phyloP scores from a whole-genome alignment of 2,329 filamentous ascomycete species.

The Orbilia ellipsospora region DNA sequence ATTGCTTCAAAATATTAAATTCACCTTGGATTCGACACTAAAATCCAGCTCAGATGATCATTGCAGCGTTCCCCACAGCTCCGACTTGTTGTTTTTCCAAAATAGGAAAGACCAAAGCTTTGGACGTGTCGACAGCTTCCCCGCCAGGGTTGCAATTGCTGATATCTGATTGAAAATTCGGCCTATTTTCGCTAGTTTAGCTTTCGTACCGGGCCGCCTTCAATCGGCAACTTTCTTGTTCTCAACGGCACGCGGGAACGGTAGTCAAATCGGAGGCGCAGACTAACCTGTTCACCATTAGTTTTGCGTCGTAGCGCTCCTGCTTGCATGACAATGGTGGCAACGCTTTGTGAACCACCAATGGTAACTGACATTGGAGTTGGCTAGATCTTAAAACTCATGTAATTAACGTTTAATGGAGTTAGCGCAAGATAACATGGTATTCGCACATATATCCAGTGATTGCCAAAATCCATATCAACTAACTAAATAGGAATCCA shows the following conservation, averaged over 20 bases:
- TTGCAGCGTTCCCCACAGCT: neutral
- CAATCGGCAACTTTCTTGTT: conserved; percentile 1
- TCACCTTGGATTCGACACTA: too few relatives aligned
- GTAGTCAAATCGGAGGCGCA: too few relatives aligned
- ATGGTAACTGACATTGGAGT: neutral
- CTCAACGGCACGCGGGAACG: neutral
- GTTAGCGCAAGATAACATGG: too few relatives aligned
- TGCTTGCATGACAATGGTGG: too few relatives aligned
- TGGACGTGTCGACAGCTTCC: conserved; percentile 17
- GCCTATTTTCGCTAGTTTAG: neutral
- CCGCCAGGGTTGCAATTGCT: conserved; percentile 15
- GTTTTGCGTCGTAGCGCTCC: too few relatives aligned
- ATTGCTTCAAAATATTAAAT: too few relatives aligned
- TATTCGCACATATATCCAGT: too few relatives aligned
- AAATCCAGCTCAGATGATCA: too few relatives aligned
- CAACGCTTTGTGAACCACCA: neutral
- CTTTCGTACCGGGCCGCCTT: neutral
- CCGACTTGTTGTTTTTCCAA: conserved; percentile 16
- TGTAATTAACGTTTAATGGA: too few relatives aligned
- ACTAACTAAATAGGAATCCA: neutral
- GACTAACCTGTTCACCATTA: too few relatives aligned
- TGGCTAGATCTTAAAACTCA: too few relatives aligned
- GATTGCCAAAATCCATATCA: neutral
- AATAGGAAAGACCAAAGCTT: conserved; percentile 26
- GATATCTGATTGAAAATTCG: neutral